These are phyloP conservation scores for Canna indica DNA, from an alignment of 176 grass and related monocot genomes.

Conservation along the genomic window DNA sequence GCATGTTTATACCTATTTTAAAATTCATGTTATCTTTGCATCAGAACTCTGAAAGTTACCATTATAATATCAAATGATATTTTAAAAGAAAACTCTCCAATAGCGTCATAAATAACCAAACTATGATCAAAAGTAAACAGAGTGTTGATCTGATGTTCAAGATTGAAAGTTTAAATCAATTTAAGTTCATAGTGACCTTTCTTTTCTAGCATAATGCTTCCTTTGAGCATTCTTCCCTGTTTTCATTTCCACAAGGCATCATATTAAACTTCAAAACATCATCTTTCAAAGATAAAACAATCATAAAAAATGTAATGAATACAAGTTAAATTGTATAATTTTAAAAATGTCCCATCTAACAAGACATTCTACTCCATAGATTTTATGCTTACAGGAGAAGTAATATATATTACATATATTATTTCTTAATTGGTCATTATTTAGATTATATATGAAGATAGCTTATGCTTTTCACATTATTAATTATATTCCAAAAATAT, in stretches of 20 bases:
- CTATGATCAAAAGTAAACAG: background rate
- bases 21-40: background rate
- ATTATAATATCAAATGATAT: background rate
- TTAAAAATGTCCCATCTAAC: background rate
- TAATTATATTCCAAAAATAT: background rate
- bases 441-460: too few species aligned
- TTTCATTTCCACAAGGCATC: too few species aligned
- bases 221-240: too few species aligned
- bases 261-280: background rate
- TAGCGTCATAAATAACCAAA: background rate
- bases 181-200: background rate
- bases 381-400: too few species aligned
- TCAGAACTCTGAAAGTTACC: background rate
- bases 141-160: background rate
- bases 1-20: background rate
- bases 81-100: background rate
- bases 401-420: too few species aligned
- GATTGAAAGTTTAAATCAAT: background rate
- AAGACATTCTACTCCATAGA: background rate
- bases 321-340: background rate
- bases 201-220: too few species aligned
- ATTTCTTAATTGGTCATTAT: too few species aligned
- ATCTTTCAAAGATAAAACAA: background rate
- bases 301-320: background rate
- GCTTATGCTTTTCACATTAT: too few species aligned